Percentiles rank a stretch among this genome's conserved stretches.
Evolutionary conservation across 1,284 basidiomycete genomes (phyloP).

Genomic region (Stygiomarasmius scandens): DNA sequence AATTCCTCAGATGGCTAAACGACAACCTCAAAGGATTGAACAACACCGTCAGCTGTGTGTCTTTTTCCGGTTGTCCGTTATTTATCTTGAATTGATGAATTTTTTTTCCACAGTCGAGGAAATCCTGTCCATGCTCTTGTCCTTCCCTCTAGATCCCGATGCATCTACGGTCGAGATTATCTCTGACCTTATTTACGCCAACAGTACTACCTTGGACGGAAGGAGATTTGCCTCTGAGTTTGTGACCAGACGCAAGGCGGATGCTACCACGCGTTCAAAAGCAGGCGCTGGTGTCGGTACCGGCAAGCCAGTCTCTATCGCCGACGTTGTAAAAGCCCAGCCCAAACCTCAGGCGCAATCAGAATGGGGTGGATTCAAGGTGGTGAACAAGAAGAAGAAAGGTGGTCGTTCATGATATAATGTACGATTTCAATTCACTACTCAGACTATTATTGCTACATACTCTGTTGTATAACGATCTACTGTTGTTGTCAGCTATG

Average conservation of each 20-base stretch:
- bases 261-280: slow-evolving; percentile 59
- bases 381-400: slow-evolving; percentile 93
- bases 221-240: slow-evolving; percentile 93
- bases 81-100: slow-evolving; percentile 11
- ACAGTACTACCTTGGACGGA: slow-evolving; percentile 93
- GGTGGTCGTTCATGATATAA: slow-evolving; percentile 46
- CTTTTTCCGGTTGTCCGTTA: slow-evolving; percentile 10
- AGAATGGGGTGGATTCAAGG: slow-evolving; percentile 87
- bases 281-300: slow-evolving; percentile 39
- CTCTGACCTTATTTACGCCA: slow-evolving; percentile 90
- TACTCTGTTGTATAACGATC: too few species aligned
- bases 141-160: slow-evolving; percentile 89
- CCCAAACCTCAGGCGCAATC: slow-evolving; percentile 71
- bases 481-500: not conserved
- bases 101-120: slow-evolving; percentile 75
- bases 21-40: slow-evolving; percentile 89
- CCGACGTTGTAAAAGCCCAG: slow-evolving; percentile 87
- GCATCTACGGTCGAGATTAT: slow-evolving; percentile 85
- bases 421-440: not conserved
- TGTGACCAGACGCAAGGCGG: slow-evolving; percentile 82
- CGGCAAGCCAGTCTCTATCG: slow-evolving; percentile 69
- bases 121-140: slow-evolving; percentile 88
- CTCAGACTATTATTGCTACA: too few species aligned
- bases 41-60: slow-evolving; percentile 76
- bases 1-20: slow-evolving; percentile 92